Evolutionary conservation across 2,329 filamentous ascomycete genomes (phyloP).

Genomic region (Biscogniauxia sp.): DNA sequence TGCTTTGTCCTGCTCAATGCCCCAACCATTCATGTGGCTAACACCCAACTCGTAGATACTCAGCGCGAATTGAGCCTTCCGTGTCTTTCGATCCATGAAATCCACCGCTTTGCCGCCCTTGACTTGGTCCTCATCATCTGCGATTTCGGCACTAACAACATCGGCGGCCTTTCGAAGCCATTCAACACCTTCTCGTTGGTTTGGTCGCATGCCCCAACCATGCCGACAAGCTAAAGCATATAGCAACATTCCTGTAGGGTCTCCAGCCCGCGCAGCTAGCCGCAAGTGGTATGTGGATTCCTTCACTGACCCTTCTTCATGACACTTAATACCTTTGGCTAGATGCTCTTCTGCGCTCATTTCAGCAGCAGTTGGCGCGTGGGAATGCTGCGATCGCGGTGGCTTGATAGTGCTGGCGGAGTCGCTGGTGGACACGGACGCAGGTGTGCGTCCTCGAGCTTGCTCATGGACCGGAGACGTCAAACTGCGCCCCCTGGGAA

Average conservation of each 20-base stretch:
- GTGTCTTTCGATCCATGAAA: constrained; percentile 70
- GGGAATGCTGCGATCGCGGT: constrained; percentile 41
- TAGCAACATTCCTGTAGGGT: constrained; percentile 92
- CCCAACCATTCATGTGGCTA: constrained; percentile 98
- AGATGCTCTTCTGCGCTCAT: constrained; percentile 86
- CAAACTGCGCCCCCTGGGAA: constrained; percentile 44
- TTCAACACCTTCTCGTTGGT: constrained; percentile 82
- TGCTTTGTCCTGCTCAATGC: constrained; percentile 86
- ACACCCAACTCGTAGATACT: constrained; percentile 96
- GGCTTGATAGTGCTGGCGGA: constrained; percentile 53
- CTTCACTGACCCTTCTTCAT: constrained; percentile 81
- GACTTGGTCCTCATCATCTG: constrained; percentile 70
- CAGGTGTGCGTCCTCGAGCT: constrained; percentile 42
- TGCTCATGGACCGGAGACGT: constrained; percentile 39
- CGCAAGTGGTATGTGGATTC: constrained; percentile 96
- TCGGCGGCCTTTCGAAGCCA: constrained; percentile 94
- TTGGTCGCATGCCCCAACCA: constrained; percentile 95
- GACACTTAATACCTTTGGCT: constrained; percentile 82
- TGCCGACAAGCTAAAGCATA: constrained; percentile 94
- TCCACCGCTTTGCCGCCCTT: constrained; percentile 65
- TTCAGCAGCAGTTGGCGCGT: constrained; percentile 60
- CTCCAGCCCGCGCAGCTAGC: constrained; percentile 78
- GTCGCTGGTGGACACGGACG: constrained; percentile 51
- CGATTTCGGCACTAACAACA: constrained; percentile 75
- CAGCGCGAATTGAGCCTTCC: constrained; percentile 89